Conservation (phyloP, 1,284 basidiomycete genomes). For the Peniophora sp. region DNA sequence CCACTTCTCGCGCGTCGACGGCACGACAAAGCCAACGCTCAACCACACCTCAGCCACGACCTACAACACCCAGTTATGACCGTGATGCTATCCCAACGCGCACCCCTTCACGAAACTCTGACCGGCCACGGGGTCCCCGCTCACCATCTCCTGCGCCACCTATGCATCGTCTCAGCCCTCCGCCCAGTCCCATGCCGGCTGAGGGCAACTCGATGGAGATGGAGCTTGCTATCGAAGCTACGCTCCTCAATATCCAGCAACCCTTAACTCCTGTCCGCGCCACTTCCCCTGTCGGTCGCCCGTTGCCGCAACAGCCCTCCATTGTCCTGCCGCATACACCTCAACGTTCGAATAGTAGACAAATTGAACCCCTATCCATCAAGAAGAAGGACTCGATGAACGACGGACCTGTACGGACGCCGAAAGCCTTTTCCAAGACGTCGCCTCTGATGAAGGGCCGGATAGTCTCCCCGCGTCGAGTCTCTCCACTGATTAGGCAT, state of each 20-base stretch:
- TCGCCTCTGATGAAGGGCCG: constrained; percentile 23
- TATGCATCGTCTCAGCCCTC: background rate
- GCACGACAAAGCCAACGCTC: constrained; percentile 32
- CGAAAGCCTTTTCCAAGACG: constrained; percentile 24
- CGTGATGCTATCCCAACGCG: constrained; percentile 9
- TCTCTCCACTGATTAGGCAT: constrained; percentile 37
- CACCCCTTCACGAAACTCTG: constrained; percentile 33
- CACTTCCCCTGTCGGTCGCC: too few relatives aligned
- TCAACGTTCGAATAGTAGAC: background rate
- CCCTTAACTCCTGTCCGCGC: too few relatives aligned
- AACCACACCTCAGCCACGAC: constrained; percentile 31
- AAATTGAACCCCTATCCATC: constrained; percentile 66
- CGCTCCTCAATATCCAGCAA: too few relatives aligned
- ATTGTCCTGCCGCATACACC: too few relatives aligned
- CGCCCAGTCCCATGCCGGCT: background rate
- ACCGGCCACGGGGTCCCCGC: constrained; percentile 62
- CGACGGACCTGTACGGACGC: constrained; percentile 28
- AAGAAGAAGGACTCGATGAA: constrained; percentile 59
- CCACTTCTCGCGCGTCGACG: constrained; percentile 42
- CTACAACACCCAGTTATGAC: constrained; percentile 17
- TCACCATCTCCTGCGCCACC: constrained; percentile 50
- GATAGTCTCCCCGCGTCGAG: constrained; percentile 41
- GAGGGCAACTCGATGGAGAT: constrained; percentile 5
- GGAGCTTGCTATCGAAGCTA: constrained; percentile 10
- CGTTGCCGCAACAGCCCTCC: too few relatives aligned